Conservation (phyloP, 2,329 filamentous ascomycete genomes). For the Epicoccum sorghinum region DNA sequence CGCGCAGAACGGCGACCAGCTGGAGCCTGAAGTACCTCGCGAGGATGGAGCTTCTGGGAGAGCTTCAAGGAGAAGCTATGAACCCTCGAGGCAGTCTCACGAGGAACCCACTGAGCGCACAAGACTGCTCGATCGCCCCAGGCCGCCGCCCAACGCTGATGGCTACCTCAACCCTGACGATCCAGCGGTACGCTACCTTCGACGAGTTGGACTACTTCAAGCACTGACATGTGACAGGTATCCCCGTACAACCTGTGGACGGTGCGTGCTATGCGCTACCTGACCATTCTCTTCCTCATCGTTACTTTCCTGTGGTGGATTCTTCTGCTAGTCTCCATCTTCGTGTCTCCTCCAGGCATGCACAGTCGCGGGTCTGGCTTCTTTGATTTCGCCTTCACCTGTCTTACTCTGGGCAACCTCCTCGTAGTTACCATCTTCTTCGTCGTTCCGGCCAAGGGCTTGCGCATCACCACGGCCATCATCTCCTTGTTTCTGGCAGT, state of each 20-base stretch:
- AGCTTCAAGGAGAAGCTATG: slow-evolving; percentile 38
- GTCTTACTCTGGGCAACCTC: slow-evolving; percentile 76
- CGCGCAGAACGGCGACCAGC: slow-evolving; percentile 48
- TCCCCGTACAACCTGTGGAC: slow-evolving; percentile 95
- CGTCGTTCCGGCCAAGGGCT: slow-evolving; percentile 77
- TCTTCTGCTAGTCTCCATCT: slow-evolving; percentile 83
- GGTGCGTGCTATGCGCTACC: slow-evolving; percentile 77
- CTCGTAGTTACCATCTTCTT: slow-evolving; percentile 86
- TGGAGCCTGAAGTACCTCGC: slow-evolving; percentile 25
- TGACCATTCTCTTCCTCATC: slow-evolving; percentile 77
- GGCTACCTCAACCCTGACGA: slow-evolving; percentile 78
- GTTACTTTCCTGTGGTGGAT: slow-evolving; percentile 92
- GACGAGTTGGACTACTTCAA: neutral
- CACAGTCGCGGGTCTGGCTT: slow-evolving; percentile 90
- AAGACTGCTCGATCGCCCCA: slow-evolving; percentile 66
- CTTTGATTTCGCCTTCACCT: slow-evolving; percentile 84
- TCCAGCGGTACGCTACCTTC: slow-evolving; percentile 69
- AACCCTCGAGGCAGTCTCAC: slow-evolving; percentile 44
- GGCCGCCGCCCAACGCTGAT: slow-evolving; percentile 59
- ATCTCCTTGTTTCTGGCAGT: slow-evolving; percentile 71
- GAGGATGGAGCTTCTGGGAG: slow-evolving; percentile 33
- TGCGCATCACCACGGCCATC: slow-evolving; percentile 73
- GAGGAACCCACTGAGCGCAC: slow-evolving; percentile 67
- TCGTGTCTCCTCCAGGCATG: slow-evolving; percentile 87
- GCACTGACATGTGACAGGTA: slow-evolving; percentile 51